A percentile compares a stretch with the other conserved stretches of the same genome.
These are phyloP conservation scores for Pleurotus djamor DNA, from an alignment of 768 basidiomycete genomes.

Conservation along the genomic window DNA sequence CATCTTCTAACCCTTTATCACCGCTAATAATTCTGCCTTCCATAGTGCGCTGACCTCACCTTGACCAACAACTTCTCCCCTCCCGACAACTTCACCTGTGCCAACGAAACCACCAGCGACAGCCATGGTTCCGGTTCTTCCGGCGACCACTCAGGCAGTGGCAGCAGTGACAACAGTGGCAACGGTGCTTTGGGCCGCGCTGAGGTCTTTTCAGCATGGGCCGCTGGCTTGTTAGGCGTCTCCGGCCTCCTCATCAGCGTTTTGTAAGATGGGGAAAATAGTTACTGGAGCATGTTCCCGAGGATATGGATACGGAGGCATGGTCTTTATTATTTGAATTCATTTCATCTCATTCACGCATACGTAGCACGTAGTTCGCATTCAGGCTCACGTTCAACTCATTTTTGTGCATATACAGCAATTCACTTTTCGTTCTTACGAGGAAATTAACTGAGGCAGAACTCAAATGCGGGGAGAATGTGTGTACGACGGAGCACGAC, in stretches of 20 bases:
- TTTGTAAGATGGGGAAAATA: constrained; percentile 8
- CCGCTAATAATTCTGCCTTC: constrained; percentile 20
- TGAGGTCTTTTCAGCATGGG: constrained; percentile 8
- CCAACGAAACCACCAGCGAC: constrained; percentile 24
- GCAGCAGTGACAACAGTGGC: neutral
- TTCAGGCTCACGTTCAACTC: too few relatives aligned
- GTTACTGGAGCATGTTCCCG: too few relatives aligned
- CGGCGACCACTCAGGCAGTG: neutral
- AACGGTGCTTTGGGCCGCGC: constrained; percentile 9
- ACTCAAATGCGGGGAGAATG: too few relatives aligned
- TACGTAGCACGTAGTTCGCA: neutral
- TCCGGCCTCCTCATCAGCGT: constrained; percentile 17
- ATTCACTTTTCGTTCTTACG: too few relatives aligned
- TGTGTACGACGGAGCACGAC: too few relatives aligned
- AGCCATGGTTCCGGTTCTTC: neutral
- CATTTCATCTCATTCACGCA: neutral
- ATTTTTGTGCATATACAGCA: too few relatives aligned
- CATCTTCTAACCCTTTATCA: neutral
- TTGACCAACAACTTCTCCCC: constrained; percentile 49
- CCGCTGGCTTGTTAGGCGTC: constrained; percentile 17
- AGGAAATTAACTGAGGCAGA: too few relatives aligned
- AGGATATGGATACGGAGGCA: neutral
- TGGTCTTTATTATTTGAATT: neutral
- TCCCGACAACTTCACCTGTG: constrained; percentile 39
- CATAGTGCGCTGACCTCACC: constrained; percentile 77